Percentiles rank a stretch among this genome's conserved stretches.
phyloP scores from a whole-genome alignment of 2,329 filamentous ascomycete genomes.

The Colletotrichum higginsianum region DNA sequence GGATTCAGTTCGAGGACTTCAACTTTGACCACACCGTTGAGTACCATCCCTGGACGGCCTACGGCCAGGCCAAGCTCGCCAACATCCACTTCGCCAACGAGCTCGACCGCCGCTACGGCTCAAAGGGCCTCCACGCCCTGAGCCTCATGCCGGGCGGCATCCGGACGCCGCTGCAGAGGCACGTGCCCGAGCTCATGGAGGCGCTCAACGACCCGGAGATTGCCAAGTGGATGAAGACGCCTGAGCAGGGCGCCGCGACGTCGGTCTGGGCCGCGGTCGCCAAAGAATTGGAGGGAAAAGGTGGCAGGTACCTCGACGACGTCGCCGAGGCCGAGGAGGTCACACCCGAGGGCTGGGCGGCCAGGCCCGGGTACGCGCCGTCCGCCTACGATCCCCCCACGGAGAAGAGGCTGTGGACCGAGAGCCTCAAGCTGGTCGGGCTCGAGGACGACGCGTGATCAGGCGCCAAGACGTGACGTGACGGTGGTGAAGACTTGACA shows the following conservation, averaged over 20 bases:
- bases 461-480: neutral
- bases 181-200: neutral
- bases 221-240: slow-evolving; percentile 14
- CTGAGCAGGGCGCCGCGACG: slow-evolving; percentile 63
- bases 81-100: slow-evolving; percentile 67
- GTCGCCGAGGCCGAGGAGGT: slow-evolving; percentile 51
- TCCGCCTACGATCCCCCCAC: slow-evolving; percentile 43
- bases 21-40: slow-evolving; percentile 47
- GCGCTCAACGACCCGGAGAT: slow-evolving; percentile 18
- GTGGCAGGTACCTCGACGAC: slow-evolving; percentile 62
- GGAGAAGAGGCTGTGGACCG: slow-evolving; percentile 37
- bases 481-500: neutral
- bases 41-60: slow-evolving; percentile 56
- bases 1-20: slow-evolving; percentile 49
- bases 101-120: slow-evolving; percentile 64
- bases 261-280: slow-evolving; percentile 60
- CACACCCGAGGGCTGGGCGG: slow-evolving; percentile 13
- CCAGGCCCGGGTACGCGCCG: slow-evolving; percentile 41
- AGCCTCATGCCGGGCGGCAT: slow-evolving; percentile 41
- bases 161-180: slow-evolving; percentile 26
- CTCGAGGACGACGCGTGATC: slow-evolving; percentile 35
- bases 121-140: slow-evolving; percentile 43
- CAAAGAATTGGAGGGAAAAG: slow-evolving; percentile 60
- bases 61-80: slow-evolving; percentile 65
- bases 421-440: slow-evolving; percentile 39